Conservation (phyloP, 1,284 basidiomycete genomes). For the Malassezia japonica region DNA sequence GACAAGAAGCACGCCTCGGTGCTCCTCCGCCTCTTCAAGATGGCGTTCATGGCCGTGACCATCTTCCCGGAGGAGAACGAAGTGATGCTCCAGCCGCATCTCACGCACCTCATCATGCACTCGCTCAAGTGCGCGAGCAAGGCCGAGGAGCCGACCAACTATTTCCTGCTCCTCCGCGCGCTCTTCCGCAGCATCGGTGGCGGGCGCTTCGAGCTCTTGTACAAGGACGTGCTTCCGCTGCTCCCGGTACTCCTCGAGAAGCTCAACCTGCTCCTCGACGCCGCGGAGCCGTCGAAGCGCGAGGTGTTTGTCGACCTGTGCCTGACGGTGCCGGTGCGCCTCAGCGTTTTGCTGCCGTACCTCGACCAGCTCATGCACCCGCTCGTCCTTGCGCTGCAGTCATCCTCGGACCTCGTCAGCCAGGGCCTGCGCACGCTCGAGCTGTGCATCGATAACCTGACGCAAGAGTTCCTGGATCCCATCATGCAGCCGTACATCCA, state of each 20-base stretch:
- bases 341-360: conserved; percentile 92
- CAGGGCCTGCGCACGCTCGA: conserved; percentile 95
- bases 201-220: conserved; percentile 85
- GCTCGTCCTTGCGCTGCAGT: conserved; percentile 79
- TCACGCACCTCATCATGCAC: conserved; percentile 90
- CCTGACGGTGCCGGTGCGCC: conserved; percentile 86
- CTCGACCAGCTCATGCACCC: conserved; percentile 95
- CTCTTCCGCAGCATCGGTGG: conserved; percentile 97
- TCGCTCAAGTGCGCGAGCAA: conserved; percentile 90
- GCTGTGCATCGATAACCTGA: conserved; percentile 98
- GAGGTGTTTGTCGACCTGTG: conserved; percentile 79
- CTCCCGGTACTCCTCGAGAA: conserved; percentile 95
- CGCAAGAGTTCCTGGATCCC: conserved; percentile 94
- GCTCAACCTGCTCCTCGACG: conserved; percentile 57
- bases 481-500: conserved; percentile 68
- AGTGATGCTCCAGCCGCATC: conserved; percentile 78
- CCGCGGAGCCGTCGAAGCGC: conserved; percentile 36
- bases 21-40: conserved; percentile 86
- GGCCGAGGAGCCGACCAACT: conserved; percentile 79
- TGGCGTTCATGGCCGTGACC: conserved; percentile 85
- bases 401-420: conserved; percentile 70
- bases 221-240: conserved; percentile 91
- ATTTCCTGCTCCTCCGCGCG: conserved; percentile 85
- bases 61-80: conserved; percentile 72
- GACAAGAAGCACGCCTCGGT: conserved; percentile 63